Evolutionary conservation across 306 rosid species (phyloP).

Genomic region (Adenanthera pavonina): DNA sequence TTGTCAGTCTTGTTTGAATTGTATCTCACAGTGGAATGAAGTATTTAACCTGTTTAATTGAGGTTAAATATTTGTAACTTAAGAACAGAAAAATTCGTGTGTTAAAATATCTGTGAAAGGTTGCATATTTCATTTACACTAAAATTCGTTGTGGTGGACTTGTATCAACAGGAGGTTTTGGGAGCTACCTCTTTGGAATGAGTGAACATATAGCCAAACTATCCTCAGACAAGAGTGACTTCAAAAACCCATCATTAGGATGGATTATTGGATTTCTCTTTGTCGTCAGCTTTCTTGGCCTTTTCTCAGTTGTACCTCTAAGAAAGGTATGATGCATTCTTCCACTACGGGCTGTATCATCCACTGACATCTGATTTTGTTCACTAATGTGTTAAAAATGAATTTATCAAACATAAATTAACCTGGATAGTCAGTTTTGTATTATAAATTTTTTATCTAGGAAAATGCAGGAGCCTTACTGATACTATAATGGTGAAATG

Average conservation of each 20-base stretch:
- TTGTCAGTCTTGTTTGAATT: neutral
- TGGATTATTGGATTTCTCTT: constrained; percentile 65
- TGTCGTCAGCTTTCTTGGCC: constrained; percentile 68
- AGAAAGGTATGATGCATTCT: constrained; percentile 50
- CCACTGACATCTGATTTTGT: neutral
- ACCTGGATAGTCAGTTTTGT: neutral
- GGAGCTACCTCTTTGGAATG: constrained; percentile 65
- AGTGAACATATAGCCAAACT: constrained; percentile 45
- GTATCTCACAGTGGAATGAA: constrained; percentile 27
- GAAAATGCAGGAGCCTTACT: constrained; percentile 9
- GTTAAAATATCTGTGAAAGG: constrained; percentile 18
- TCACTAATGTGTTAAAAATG: neutral
- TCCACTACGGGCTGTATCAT: neutral
- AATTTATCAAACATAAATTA: neutral
- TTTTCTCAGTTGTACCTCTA: constrained; percentile 64
- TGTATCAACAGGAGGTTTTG: constrained; percentile 57
- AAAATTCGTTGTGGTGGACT: constrained; percentile 18
- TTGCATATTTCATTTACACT: neutral
- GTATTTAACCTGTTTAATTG: neutral
- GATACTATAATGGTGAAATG: neutral
- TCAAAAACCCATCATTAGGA: constrained; percentile 54
- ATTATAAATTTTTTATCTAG: neutral
- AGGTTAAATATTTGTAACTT: constrained; percentile 26
- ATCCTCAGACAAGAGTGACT: constrained; percentile 47
- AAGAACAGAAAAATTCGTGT: constrained; percentile 1